Conservation (phyloP, 441 rosid species). For the Mallotus japonicus region DNA sequence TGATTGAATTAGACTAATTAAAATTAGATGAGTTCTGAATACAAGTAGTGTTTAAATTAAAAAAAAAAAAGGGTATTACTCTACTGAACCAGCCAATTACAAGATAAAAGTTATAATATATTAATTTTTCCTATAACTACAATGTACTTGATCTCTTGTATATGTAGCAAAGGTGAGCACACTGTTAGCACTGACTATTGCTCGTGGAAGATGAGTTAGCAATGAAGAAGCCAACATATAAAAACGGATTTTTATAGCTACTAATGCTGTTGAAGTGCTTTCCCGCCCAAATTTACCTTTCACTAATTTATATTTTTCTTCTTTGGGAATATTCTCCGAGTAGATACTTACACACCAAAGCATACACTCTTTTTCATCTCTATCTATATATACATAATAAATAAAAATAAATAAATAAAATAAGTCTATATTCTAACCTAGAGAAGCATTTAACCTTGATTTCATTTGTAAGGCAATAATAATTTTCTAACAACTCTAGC, state of each 20-base stretch:
- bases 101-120: no score
- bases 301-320: neutral
- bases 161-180: no score
- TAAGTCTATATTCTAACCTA: no score
- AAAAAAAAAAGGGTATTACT: no score
- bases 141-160: no score
- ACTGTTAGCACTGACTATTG: slow-evolving; percentile 11
- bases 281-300: slow-evolving; percentile 16
- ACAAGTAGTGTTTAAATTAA: no score
- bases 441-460: neutral
- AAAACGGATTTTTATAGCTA: neutral
- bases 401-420: no score
- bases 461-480: neutral
- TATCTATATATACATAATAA: neutral
- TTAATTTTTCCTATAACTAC: no score
- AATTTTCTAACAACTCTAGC: neutral
- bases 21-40: no score
- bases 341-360: slow-evolving; percentile 19
- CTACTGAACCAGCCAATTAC: no score
- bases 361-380: slow-evolving; percentile 4
- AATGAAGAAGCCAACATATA: slow-evolving; percentile 12
- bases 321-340: slow-evolving; percentile 31
- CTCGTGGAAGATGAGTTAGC: slow-evolving; percentile 44
- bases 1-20: no score
- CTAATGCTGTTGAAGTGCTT: slow-evolving; percentile 12